Base-by-base conservation (phyloP, 2,329 filamentous ascomycete species). In the Diaporthe humulicola region DNA sequence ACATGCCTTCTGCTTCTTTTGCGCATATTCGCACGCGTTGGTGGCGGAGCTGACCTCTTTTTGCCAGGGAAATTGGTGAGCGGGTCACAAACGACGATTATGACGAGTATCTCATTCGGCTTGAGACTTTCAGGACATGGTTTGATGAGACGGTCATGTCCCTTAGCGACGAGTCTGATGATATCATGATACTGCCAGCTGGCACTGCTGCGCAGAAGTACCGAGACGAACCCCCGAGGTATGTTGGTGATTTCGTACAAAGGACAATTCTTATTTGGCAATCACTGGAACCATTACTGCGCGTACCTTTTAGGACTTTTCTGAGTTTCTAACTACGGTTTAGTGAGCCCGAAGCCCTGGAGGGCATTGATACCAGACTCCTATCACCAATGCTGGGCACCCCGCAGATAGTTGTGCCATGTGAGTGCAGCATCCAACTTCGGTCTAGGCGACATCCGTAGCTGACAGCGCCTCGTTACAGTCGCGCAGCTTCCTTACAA, bases 401-500 rank as follows among this genome's bases (percentile, higher is more conserved):
- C 1, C 74, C 74, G 14, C 69, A 76, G 12, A 58, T 76, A 50
- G 38, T 74, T 38, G 61, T 76, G 14, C 60, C 71, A 19, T 74
- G 74, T 76, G 56, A 57, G 74, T 70, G 19, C 17, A 19, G 17
- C 36, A 28, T 1, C 22, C 15, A 15, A 17, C 1, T 17, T 9
- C 17, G 10, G 28, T 19, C 6, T 9, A 5, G 17, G 4, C 22
- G 10, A 10, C 0, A 28, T 30, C 5, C 15, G 15, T 28, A 45
- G 48, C 74, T 75, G 22, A 75, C 12, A 22, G 3, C 1, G 0
- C 3, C 22, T 30, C 7, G 1, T 3, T 17, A 56, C 25, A 76
- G 74, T 74, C 25, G 74, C 74, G 14, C 74, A 76, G 12, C 52
- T 74, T 25, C 60, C 74, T 38, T 76, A 76, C 30, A 50, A 74